Evolutionary conservation across 495 filamentous ascomycete species (phyloP), one percentile per base, ranked within the genome.

Genomic region (Apodospora peruviana): DNA sequence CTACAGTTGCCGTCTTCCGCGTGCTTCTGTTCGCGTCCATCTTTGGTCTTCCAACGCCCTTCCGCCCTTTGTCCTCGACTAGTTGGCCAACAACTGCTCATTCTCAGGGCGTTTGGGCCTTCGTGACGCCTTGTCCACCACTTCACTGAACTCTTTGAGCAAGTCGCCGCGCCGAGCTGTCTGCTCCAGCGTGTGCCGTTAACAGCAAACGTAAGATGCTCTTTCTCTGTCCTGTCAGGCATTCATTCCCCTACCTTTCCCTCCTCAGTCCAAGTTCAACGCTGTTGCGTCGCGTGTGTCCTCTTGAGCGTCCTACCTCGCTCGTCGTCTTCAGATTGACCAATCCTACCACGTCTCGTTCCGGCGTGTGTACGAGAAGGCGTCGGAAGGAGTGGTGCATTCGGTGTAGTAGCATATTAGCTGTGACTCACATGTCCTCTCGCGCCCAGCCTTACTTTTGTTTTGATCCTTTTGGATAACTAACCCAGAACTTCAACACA

Each of bases 401-500:
- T 46, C 44, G 52, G 57, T 42, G 40, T 53, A n/a, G n/a, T n/a
- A 29, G 45, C 50, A 58, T 43, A 16, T 37, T 25, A 25, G 10
- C 59, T 63, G 52, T 65, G 62, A 65, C 62, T 65, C 62, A 65
- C 45, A 55, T 43, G 17, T 42, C 24, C 52, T 45, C 50, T 20
- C 41, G 40, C 24, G 10, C 38, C 47, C 55, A 53, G 55, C 57
- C 53, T 35, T 51, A 48, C 52, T 51, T 27, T 54, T 48, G 38
- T 51, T 8, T 12, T 14, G 4, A 41, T 22, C 45, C 36, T 36
- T 45, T 52, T 50, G 56, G 60, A 57, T 57, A 56, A 51, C 58
- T 65, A 50, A 63, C 51, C 37, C 48, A 48, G 42, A 47, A 58
- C 48, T 32, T 29, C n/a, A n/a, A n/a, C n/a, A 49, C 53, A 36